A percentile compares a stretch with the other conserved stretches of the same genome.
Conservation (phyloP, 2,329 filamentous ascomycete species). For the Bisporella sp. region DNA sequence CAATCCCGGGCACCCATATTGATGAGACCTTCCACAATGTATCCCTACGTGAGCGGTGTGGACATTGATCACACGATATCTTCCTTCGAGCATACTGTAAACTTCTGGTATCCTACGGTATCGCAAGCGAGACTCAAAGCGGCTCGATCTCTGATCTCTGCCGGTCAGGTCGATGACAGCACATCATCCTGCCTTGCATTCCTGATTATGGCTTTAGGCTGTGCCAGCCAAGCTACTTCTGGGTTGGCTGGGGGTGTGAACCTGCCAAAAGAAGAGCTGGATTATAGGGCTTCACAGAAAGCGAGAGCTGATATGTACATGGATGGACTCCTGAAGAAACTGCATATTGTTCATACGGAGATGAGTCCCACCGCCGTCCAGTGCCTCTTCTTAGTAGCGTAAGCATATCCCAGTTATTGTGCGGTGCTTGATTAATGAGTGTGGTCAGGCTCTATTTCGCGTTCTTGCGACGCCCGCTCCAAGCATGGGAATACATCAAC, state of each 20-base stretch:
- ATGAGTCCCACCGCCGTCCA: constrained; percentile 40
- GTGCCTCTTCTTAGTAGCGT: constrained; percentile 45
- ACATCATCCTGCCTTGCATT: constrained; percentile 32
- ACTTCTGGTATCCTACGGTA: constrained; percentile 48
- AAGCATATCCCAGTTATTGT: constrained; percentile 10
- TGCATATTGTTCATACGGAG: constrained; percentile 39
- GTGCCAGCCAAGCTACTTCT: constrained; percentile 34
- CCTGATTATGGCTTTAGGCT: constrained; percentile 41
- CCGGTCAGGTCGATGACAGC: background rate
- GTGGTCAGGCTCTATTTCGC: constrained; percentile 39
- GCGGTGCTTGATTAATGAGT: background rate
- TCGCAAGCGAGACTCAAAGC: constrained; percentile 31
- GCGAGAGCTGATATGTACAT: constrained; percentile 18
- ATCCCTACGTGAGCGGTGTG: constrained; percentile 35
- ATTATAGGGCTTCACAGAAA: constrained; percentile 20
- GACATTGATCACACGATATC: constrained; percentile 36
- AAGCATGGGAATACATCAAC: constrained; percentile 45
- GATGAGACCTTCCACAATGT: constrained; percentile 29
- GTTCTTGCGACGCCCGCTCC: constrained; percentile 41
- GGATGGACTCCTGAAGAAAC: constrained; percentile 35
- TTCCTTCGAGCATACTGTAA: constrained; percentile 39
- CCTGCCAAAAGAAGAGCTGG: constrained; percentile 22
- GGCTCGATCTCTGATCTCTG: background rate
- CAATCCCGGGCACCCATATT: constrained; percentile 32
- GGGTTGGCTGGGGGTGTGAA: constrained; percentile 18